Evolutionary conservation across 345 rosid species (phyloP).

Genomic region (Eucalyptus albens): DNA sequence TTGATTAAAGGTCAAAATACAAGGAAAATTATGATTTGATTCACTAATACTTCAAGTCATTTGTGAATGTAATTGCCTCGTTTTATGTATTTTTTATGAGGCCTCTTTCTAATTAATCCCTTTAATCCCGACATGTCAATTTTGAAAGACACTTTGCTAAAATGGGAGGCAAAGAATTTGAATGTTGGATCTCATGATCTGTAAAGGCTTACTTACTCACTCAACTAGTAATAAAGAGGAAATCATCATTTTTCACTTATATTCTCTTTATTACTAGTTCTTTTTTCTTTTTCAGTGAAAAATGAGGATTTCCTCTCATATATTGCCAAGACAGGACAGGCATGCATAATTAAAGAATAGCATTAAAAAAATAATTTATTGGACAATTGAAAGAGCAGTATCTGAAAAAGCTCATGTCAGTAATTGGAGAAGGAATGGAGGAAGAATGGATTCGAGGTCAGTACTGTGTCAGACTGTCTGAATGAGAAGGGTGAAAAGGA

Average conservation of each 20-base stretch:
- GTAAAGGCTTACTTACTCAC: neutral
- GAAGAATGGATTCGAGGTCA: neutral
- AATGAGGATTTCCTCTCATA: neutral
- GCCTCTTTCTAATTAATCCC: neutral
- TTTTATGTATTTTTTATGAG: neutral
- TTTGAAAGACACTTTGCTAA: neutral
- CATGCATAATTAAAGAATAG: neutral
- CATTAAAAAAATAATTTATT: neutral
- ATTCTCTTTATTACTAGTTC: too few relatives aligned
- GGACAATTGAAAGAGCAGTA: neutral
- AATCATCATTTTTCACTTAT: too few relatives aligned
- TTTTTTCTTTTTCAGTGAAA: neutral
- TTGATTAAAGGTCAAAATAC: neutral
- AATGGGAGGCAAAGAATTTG: neutral
- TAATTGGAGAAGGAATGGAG: neutral
- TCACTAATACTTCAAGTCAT: neutral
- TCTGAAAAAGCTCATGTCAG: neutral
- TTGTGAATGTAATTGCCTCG: neutral
- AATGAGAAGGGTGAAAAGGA: neutral
- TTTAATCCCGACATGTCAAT: neutral
- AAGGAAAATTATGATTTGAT: neutral
- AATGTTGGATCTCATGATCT: neutral
- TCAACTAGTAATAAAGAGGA: neutral
- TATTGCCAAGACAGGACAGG: neutral
- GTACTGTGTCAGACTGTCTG: neutral